Evolutionary conservation across 768 basidiomycete genomes (phyloP).

Genomic region (Boletus sp.): DNA sequence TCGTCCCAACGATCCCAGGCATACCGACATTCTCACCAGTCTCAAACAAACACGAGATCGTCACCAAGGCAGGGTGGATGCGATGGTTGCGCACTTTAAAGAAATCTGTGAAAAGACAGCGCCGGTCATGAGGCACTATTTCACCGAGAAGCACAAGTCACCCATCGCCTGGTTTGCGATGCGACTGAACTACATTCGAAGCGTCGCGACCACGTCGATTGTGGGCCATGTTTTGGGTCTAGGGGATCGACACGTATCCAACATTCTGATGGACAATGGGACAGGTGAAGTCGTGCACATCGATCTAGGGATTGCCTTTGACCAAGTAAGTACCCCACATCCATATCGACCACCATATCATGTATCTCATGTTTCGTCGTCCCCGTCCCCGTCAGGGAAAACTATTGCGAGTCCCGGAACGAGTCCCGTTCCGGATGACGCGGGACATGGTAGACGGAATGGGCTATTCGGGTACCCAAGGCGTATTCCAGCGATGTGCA

Average conservation of each 20-base stretch:
- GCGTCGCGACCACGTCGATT: constrained; percentile 90
- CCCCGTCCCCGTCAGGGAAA: constrained; percentile 56
- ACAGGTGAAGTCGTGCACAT: constrained; percentile 93
- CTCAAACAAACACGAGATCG: constrained; percentile 34
- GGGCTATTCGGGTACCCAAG: constrained; percentile 84
- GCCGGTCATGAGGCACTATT: constrained; percentile 93
- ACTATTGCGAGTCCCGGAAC: constrained; percentile 73
- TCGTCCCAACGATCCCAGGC: constrained; percentile 51
- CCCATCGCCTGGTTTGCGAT: constrained; percentile 92
- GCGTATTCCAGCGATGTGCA: constrained; percentile 92
- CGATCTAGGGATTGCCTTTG: constrained; percentile 95
- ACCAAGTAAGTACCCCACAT: constrained; percentile 53
- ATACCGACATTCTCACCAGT: constrained; percentile 27
- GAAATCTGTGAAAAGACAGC: constrained; percentile 47
- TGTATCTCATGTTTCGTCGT: neutral
- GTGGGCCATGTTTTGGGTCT: constrained; percentile 91
- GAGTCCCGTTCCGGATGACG: constrained; percentile 93
- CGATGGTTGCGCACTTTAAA: constrained; percentile 34
- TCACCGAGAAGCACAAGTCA: constrained; percentile 83
- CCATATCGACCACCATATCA: neutral
- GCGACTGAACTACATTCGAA: constrained; percentile 86
- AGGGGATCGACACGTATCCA: constrained; percentile 89
- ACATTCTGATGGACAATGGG: constrained; percentile 82
- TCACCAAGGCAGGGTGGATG: constrained; percentile 28
- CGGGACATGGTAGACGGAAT: constrained; percentile 92